Evolutionary conservation across 1,139 yeast species (phyloP).

Genomic region (Oligophagozyma castellii): DNA sequence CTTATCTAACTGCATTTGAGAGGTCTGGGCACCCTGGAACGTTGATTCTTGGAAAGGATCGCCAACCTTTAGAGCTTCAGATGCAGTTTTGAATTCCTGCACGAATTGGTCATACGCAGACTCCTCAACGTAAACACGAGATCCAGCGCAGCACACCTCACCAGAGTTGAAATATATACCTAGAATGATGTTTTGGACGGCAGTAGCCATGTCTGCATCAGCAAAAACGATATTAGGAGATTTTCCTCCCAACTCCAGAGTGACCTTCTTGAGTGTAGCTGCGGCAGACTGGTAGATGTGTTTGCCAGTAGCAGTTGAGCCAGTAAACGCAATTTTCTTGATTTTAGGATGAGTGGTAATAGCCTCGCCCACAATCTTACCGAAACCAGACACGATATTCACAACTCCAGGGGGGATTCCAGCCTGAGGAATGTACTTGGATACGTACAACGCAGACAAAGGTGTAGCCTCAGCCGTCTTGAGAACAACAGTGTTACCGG

Average conservation of each 20-base stretch:
- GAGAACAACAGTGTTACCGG: conserved; percentile 47
- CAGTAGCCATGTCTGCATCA: conserved; percentile 37
- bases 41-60: conserved; percentile 44
- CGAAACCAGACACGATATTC: conserved; percentile 44
- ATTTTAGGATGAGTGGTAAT: conserved; percentile 37
- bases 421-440: conserved; percentile 36
- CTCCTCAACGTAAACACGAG: conserved; percentile 47
- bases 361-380: conserved; percentile 46
- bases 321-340: conserved; percentile 48
- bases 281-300: conserved; percentile 42
- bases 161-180: conserved; percentile 47
- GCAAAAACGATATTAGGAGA: conserved; percentile 47
- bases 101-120: conserved; percentile 39
- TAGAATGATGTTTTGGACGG: conserved; percentile 32
- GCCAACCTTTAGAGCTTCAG: conserved; percentile 38
- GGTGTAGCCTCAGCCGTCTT: conserved; percentile 53
- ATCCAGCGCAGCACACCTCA: conserved; percentile 57
- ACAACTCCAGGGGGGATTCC: conserved; percentile 48
- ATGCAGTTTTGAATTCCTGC: conserved; percentile 33
- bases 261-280: conserved; percentile 40
- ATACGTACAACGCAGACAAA: conserved; percentile 41
- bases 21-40: conserved; percentile 53
- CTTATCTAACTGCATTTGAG: conserved; percentile 40
- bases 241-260: conserved; percentile 52
- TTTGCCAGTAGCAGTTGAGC: conserved; percentile 50